Conservation (phyloP, 2,329 filamentous ascomycete species). For the Pezicula carpinea region DNA sequence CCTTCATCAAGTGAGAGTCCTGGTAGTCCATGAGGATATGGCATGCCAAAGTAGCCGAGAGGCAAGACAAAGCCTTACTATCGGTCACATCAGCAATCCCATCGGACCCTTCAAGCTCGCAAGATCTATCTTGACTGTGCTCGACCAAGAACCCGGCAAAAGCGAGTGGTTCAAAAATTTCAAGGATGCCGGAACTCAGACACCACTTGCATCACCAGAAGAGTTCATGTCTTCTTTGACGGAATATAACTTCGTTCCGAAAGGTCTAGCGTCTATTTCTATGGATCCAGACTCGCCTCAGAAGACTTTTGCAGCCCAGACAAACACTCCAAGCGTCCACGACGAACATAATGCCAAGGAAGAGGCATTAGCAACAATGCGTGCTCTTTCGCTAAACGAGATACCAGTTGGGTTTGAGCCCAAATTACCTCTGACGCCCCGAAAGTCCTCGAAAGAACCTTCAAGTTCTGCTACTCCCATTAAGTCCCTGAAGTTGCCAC, state of each 20-base stretch:
- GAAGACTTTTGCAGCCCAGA: not conserved
- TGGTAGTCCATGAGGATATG: constrained; percentile 19
- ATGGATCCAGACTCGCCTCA: not conserved
- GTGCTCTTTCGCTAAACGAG: not conserved
- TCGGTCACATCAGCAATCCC: constrained; percentile 17
- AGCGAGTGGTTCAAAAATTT: not conserved
- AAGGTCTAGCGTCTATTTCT: not conserved
- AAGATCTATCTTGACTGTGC: constrained; percentile 16
- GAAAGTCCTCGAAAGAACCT: not conserved
- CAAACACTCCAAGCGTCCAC: not conserved
- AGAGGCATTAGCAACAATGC: not conserved
- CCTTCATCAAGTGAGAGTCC: constrained; percentile 8
- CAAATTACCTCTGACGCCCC: not conserved
- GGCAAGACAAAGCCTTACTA: not conserved
- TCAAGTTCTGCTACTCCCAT: too few species aligned
- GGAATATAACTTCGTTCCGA: constrained; percentile 18
- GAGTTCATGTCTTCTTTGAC: constrained; percentile 15
- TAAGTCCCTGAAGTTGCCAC: too few species aligned
- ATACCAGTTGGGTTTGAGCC: not conserved
- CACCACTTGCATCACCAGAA: constrained; percentile 18
- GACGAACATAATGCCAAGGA: not conserved
- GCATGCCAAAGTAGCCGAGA: constrained; percentile 1
- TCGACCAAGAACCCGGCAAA: constrained; percentile 7
- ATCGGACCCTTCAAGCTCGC: constrained; percentile 25
- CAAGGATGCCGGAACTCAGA: constrained; percentile 17